phyloP scores from a whole-genome alignment of 768 basidiomycete species.

The Trametes sanguinea region DNA sequence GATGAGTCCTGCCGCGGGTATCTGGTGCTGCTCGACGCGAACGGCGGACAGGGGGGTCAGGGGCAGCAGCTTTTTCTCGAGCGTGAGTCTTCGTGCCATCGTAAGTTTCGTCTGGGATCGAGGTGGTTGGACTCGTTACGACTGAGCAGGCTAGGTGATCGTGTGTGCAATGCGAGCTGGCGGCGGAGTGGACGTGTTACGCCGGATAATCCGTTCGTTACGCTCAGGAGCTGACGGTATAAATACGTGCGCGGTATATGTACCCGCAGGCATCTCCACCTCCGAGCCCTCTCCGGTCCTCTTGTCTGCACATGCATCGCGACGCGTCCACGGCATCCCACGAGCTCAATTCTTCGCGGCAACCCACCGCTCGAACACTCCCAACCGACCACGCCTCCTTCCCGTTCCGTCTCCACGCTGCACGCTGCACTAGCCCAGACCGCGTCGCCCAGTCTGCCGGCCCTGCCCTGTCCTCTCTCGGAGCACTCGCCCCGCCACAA shows the following conservation, averaged over 20 bases:
- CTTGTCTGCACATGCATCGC: not conserved
- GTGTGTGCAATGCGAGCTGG: not conserved
- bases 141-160: not conserved
- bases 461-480: not conserved
- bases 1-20: slow-evolving; percentile 36
- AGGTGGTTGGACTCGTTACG: not conserved
- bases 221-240: not conserved
- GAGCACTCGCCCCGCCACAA: not conserved
- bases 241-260: too few relatives aligned
- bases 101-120: not conserved
- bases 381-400: slow-evolving; percentile 1
- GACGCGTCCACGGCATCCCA: not conserved
- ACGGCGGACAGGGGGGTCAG: slow-evolving; percentile 31
- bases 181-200: not conserved
- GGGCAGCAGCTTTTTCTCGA: slow-evolving; percentile 13
- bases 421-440: not conserved
- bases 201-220: not conserved
- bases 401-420: not conserved
- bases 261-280: not conserved
- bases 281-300: not conserved
- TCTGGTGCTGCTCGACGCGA: slow-evolving; percentile 34
- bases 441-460: not conserved
- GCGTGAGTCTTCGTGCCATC: slow-evolving; percentile 1
- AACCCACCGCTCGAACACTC: not conserved
- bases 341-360: slow-evolving; percentile 3